Percentiles rank a stretch among this genome's conserved stretches.
Conservation (phyloP, 2,329 filamentous ascomycete genomes). For the Eurotiales sp. region DNA sequence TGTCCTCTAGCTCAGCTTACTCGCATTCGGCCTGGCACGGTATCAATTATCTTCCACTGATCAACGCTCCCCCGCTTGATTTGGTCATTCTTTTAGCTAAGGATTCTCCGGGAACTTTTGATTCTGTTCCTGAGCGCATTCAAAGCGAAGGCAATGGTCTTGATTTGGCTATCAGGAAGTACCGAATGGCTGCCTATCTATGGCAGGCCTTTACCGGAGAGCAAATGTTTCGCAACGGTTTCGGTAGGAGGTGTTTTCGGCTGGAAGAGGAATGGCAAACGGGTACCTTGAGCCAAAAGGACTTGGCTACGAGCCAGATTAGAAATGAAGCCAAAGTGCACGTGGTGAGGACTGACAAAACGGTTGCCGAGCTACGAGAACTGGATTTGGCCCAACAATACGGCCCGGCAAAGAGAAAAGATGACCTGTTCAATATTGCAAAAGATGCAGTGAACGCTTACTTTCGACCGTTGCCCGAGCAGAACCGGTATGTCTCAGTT, state of each 20-base stretch:
- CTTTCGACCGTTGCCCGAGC: conserved; percentile 69
- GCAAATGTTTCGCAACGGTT: conserved; percentile 86
- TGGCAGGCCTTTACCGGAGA: conserved; percentile 98
- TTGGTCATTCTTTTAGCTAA: conserved; percentile 82
- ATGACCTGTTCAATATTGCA: conserved; percentile 72
- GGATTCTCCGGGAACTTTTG: conserved; percentile 82
- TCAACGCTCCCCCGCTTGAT: conserved; percentile 76
- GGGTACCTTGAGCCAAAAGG: conserved; percentile 72
- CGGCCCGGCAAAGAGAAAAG: conserved; percentile 62
- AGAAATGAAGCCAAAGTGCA: conserved; percentile 90
- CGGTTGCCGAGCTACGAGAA: conserved; percentile 76
- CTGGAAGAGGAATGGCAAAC: conserved; percentile 95
- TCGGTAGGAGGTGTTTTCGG: conserved; percentile 80
- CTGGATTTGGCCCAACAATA: conserved; percentile 77
- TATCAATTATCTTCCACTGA: conserved; percentile 80
- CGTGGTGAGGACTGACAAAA: conserved; percentile 76
- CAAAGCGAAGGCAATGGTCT: conserved; percentile 79
- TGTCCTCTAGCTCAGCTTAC: conserved; percentile 58
- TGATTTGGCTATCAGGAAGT: conserved; percentile 79
- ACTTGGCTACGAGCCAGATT: conserved; percentile 67
- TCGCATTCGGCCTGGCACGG: conserved; percentile 76
- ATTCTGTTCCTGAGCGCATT: conserved; percentile 70
- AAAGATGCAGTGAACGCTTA: conserved; percentile 72
- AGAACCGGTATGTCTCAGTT: conserved; percentile 84
- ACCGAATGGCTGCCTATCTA: conserved; percentile 89